Conservation (phyloP, 2,329 filamentous ascomycete species). For the Aureobasidium pullulans region DNA sequence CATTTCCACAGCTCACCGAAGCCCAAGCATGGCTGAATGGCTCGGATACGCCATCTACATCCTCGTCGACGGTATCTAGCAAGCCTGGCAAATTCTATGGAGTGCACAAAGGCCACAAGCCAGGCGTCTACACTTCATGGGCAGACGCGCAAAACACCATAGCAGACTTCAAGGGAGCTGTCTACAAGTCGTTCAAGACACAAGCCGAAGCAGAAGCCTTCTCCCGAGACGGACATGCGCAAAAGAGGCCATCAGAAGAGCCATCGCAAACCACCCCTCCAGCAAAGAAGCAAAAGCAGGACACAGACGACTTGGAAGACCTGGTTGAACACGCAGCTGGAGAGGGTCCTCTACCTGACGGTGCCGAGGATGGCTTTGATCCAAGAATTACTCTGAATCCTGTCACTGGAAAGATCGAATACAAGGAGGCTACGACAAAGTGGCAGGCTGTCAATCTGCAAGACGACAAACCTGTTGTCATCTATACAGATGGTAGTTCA, state of each 20-base stretch:
- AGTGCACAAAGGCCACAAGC: conserved; percentile 50
- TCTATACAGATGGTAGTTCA: conserved; percentile 59
- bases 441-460: conserved; percentile 35
- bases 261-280: conserved; percentile 18
- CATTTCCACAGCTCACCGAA: conserved; percentile 64
- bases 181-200: conserved; percentile 43
- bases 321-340: conserved; percentile 41
- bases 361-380: conserved; percentile 56
- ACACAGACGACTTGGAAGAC: conserved; percentile 23
- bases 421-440: conserved; percentile 48
- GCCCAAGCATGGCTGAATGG: conserved; percentile 71
- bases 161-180: conserved; percentile 60
- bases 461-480: conserved; percentile 41
- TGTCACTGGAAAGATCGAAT: conserved; percentile 45
- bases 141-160: conserved; percentile 64
- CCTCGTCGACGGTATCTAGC: conserved; percentile 22
- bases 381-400: conserved; percentile 49
- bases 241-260: conserved; percentile 16
- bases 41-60: conserved; percentile 23
- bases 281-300: conserved; percentile 34
- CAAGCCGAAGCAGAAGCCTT: conserved; percentile 68
- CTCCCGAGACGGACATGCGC: conserved; percentile 42
- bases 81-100: conserved; percentile 50
- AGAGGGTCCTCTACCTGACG: conserved; percentile 47
- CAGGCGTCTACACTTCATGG: conserved; percentile 62